Evolutionary conservation across 2,329 filamentous ascomycete species (phyloP), one percentile per base, ranked within the genome.

Genomic region (Colletotrichum melonis): DNA sequence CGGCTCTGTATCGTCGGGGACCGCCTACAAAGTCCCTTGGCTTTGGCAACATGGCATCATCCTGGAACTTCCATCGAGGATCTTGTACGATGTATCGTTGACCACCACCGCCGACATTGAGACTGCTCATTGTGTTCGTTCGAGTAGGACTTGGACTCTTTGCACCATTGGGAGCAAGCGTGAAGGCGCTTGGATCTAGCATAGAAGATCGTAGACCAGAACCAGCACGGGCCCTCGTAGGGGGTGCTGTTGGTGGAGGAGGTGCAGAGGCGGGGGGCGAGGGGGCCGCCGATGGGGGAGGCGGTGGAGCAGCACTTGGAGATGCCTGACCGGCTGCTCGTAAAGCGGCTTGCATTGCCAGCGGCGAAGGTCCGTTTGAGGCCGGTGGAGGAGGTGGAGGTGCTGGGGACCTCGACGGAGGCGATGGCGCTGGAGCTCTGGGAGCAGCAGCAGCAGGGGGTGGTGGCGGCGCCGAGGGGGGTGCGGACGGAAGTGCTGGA

Each of bases 1-100:
- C 97, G 46, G 97, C 97, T 75, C 96, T 89, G 83, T 98, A 99
- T 80, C 91, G 91, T 81, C 93, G 95, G 24, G 88, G 84, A 4
- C 90, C 91, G n/a, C 93, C 93, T 1, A 87, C 84, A 79, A 97
- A 98, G 1, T 93, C 91, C 78, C 96, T 89, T 26, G 96, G 96
- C 78, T 95, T 96, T 0, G 97, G 96, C 59, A 98, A 88, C 77
- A 94, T 88, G 46, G 88, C 89, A 78, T 98, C 96, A 59, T 92
- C 90, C 77, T 96, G 93, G 80, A 98, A 99, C 76, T 92, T 93
- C 92, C 95, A 99, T 76, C 96, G 88, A 67, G 88, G 82, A 81
- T 98, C 97, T 75, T 95, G 90, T 63, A 98, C 91, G 12, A 89
- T 83, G 70, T 92, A 84, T 24, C 86, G 86, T 52, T 78, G 81